Percentiles rank a stretch among this genome's conserved stretches.
Evolutionary conservation across 2,329 filamentous ascomycete genomes (phyloP).

Genomic region (Cladosporium colombiae): DNA sequence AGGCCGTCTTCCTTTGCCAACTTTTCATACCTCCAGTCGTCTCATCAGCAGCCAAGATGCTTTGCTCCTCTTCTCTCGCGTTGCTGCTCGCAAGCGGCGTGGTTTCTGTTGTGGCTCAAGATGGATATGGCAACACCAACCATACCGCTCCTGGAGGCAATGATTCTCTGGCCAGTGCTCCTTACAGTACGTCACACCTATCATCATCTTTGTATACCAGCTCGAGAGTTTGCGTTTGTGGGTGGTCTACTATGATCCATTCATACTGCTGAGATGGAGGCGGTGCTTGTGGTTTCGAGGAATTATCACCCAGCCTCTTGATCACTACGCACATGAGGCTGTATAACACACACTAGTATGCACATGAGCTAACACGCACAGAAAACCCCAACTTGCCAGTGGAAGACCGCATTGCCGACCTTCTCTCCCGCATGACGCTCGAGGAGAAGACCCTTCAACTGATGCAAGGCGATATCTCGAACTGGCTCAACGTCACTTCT

Average conservation of each 20-base stretch:
- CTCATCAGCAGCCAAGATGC: constrained; percentile 3
- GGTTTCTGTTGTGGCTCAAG: constrained; percentile 3
- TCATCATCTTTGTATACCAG: not conserved
- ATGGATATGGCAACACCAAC: constrained; percentile 19
- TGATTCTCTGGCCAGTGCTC: constrained; percentile 39
- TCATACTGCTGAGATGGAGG: not conserved
- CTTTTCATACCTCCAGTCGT: not conserved
- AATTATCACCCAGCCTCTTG: not conserved
- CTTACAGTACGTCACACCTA: constrained; percentile 30
- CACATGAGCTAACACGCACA: constrained; percentile 49
- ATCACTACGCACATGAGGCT: not conserved
- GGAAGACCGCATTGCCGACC: constrained; percentile 65
- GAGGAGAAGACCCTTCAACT: constrained; percentile 71
- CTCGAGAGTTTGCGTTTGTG: not conserved
- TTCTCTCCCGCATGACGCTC: constrained; percentile 71
- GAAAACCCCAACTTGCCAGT: constrained; percentile 62
- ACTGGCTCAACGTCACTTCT: constrained; percentile 70
- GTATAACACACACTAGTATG: not conserved
- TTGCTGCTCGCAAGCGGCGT: constrained; percentile 1
- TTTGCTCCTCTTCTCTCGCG: not conserved
- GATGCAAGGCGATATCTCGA: constrained; percentile 65
- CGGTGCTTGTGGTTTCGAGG: not conserved
- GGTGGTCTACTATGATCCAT: not conserved
- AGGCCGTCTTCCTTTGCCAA: not conserved
- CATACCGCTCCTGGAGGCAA: constrained; percentile 15